Evolutionary conservation across 768 basidiomycete genomes (phyloP).

Genomic region (Tulasnella sp.): DNA sequence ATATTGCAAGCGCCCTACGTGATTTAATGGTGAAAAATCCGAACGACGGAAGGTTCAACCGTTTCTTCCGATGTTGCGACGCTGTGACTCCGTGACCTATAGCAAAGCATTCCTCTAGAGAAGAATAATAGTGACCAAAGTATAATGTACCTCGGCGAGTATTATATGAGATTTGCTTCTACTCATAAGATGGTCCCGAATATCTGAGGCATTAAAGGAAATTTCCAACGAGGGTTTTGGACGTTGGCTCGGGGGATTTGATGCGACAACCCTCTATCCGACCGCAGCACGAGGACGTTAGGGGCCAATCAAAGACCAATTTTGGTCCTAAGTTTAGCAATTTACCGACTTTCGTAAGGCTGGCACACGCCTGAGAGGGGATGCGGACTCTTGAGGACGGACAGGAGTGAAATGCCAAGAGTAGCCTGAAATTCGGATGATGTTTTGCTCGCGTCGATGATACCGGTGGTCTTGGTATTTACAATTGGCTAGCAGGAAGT

Average conservation of each 20-base stretch:
- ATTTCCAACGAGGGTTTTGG: background rate
- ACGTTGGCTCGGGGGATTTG: background rate
- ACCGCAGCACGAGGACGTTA: background rate
- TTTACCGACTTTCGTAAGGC: background rate
- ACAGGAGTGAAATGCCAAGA: background rate
- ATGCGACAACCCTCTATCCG: background rate
- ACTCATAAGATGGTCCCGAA: background rate
- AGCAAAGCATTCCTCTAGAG: background rate
- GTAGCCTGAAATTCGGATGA: conserved; percentile 11
- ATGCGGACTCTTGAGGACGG: background rate
- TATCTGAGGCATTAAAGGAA: conserved; percentile 6
- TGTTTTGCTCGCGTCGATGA: conserved; percentile 1
- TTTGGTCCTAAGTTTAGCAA: background rate
- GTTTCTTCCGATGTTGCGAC: conserved; percentile 12
- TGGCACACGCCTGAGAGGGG: background rate
- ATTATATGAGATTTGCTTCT: background rate
- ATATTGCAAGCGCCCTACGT: background rate
- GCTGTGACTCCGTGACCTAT: conserved; percentile 10
- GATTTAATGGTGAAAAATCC: background rate
- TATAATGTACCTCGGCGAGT: background rate
- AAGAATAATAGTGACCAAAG: background rate
- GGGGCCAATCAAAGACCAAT: background rate
- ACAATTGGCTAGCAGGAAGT: background rate
- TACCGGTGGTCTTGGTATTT: background rate
- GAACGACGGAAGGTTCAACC: conserved; percentile 3